Evolutionary conservation across 176 grass and related monocot genomes (phyloP).

Genomic region (Aegilops umbellulata): DNA sequence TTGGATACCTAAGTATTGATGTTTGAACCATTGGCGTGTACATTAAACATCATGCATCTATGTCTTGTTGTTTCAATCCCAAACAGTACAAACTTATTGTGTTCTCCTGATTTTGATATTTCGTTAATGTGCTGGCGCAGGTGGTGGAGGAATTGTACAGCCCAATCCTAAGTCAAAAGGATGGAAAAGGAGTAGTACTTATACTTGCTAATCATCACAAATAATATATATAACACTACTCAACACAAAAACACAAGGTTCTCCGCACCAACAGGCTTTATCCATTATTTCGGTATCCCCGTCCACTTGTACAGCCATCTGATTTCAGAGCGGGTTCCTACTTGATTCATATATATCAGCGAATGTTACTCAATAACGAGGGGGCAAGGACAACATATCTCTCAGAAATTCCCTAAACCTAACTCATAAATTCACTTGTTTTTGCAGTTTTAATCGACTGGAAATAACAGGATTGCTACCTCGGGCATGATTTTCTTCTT

Average conservation of each 20-base stretch:
- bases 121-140: not conserved
- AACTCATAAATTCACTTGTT: not conserved
- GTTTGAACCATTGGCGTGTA: not conserved
- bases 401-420: conserved; percentile 19
- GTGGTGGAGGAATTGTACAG: not conserved
- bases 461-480: conserved; percentile 43
- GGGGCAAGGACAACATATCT: not conserved
- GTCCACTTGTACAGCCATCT: not conserved
- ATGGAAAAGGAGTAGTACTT: not conserved
- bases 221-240: not conserved
- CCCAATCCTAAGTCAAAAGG: not conserved
- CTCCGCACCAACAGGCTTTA: not conserved
- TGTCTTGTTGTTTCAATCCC: not conserved
- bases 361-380: not conserved
- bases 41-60: not conserved
- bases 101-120: not conserved
- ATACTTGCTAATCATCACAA: not conserved
- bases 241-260: not conserved
- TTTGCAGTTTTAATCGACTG: not conserved
- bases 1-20: not conserved
- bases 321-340: not conserved
- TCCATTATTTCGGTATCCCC: conserved; percentile 9
- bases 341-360: not conserved
- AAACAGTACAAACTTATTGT: not conserved
- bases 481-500: conserved; percentile 62